Evolutionary conservation across 2,329 filamentous ascomycete species (phyloP).

Genomic region (Amesomyces nigricolor): DNA sequence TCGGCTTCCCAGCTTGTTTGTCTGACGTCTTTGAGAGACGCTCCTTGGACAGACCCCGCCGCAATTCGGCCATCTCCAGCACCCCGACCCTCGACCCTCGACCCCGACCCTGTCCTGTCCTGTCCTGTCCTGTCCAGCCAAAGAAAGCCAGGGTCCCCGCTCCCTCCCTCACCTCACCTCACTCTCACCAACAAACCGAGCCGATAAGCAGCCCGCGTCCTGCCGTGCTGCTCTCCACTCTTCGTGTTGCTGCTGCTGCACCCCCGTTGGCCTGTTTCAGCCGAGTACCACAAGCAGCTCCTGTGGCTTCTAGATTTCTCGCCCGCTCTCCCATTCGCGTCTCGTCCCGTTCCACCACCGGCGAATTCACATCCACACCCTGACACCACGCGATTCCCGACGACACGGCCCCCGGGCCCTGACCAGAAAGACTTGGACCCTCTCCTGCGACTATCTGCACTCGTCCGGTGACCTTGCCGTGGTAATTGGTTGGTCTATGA

Average conservation of each 20-base stretch:
- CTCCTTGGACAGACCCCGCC: not conserved
- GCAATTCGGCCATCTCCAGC: not conserved
- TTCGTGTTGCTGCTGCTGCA: slow-evolving; percentile 13
- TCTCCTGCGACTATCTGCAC: slow-evolving; percentile 12
- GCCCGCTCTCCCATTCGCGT: not conserved
- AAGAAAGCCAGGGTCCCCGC: too few species aligned
- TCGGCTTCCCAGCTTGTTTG: not conserved
- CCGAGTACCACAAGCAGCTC: slow-evolving; percentile 2
- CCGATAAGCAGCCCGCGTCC: not conserved
- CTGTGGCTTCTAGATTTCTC: slow-evolving; percentile 7
- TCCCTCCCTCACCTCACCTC: not conserved
- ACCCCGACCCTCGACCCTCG: not conserved
- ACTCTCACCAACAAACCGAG: not conserved
- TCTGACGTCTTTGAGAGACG: slow-evolving; percentile 5
- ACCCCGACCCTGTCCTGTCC: too few species aligned
- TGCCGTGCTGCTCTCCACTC: slow-evolving; percentile 9
- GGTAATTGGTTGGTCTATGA: slow-evolving; percentile 20
- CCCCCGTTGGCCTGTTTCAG: slow-evolving; percentile 5
- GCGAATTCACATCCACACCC: slow-evolving; percentile 14
- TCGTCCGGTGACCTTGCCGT: slow-evolving; percentile 1
- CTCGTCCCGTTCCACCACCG: slow-evolving; percentile 10
- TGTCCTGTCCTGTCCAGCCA: not conserved
- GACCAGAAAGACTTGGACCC: slow-evolving; percentile 10
- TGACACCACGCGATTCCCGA: slow-evolving; percentile 24
- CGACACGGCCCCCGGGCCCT: slow-evolving; percentile 20